Conservation (phyloP, 768 basidiomycete species). For the Boletus speciosus region DNA sequence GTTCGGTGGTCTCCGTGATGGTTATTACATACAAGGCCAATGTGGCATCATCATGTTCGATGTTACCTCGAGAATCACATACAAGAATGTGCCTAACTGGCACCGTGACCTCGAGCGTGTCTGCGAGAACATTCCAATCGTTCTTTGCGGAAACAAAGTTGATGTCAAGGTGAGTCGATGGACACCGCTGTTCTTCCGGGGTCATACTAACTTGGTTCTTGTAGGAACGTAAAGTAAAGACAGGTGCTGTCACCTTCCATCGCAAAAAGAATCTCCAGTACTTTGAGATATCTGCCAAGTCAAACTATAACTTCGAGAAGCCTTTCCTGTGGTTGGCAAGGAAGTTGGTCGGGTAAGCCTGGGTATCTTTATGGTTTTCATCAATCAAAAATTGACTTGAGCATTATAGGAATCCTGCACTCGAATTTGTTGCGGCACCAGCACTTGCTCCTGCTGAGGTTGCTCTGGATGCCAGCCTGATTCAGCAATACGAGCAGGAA, state of each 20-base stretch:
- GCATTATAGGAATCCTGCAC: constrained; percentile 61
- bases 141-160: constrained; percentile 99
- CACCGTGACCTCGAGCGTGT: constrained; percentile 99
- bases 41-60: constrained; percentile 99
- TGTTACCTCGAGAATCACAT: constrained; percentile 98
- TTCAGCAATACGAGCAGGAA: constrained; percentile 77
- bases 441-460: constrained; percentile 95
- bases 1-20: constrained; percentile 97
- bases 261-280: constrained; percentile 99
- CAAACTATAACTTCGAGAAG: constrained; percentile 99
- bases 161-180: constrained; percentile 83
- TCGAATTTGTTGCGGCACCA: constrained; percentile 97
- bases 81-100: constrained; percentile 99
- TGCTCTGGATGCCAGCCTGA: constrained; percentile 70
- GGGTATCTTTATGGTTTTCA: background rate
- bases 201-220: constrained; percentile 7
- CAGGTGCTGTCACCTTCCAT: constrained; percentile 97
- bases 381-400: background rate
- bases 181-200: background rate
- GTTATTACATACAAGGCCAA: constrained; percentile 96
- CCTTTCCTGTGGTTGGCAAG: constrained; percentile 99
- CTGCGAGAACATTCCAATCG: constrained; percentile 99
- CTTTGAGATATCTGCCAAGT: constrained; percentile 99
- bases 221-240: constrained; percentile 99
- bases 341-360: constrained; percentile 90